Evolutionary conservation across 1,284 basidiomycete species (phyloP), one percentile per base, ranked within the genome.

Genomic region (Cutaneotrichosporon cyanovorans): DNA sequence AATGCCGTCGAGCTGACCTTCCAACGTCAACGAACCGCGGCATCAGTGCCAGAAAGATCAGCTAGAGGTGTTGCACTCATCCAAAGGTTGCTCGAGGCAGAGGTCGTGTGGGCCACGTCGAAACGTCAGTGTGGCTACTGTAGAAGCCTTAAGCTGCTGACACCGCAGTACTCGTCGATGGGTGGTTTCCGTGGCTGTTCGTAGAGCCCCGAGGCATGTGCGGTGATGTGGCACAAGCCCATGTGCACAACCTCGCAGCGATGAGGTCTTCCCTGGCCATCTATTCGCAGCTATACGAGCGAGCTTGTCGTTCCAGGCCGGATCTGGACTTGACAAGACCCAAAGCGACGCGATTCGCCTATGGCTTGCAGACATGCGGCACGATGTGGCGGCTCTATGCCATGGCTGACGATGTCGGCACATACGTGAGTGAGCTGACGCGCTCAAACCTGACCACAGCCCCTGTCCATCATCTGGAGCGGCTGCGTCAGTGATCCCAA

Each of bases 101-200:
- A 25, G 20, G 21, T 51, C n/a, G 32, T 37, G 3, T 46, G 48
- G 44, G 18, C 28, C 15, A 10, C 30, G n/a, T 40, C 48, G 1
- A 38, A 40, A 10, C 21, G 48, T 49, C 19, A 8, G 41, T 23
- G 14, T 1, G 19, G 1, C 9, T 8, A n/a, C 12, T n/a, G 35
- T 5, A 28, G 25, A 28, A 12, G 8, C 12, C 8, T 28, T 22
- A 11, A 21, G 4, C 5, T 16, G 14, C 7, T 38, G 37, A 46
- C 18, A 50, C 28, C 3, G 3, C 20, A 50, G 49, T 39, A 14
- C 18, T 40, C 6, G 8, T 23, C 1, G 45, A 51, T 8, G 41
- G 45, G 19, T 51, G 49, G 49, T 51, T 43, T 41, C 45, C 49
- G 2, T 51, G 49, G 49, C 34, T 51, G 15, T 30, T 43, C 15